Evolutionary conservation across 805 yeast genomes (phyloP).

Genomic region (Pichia heedii): DNA sequence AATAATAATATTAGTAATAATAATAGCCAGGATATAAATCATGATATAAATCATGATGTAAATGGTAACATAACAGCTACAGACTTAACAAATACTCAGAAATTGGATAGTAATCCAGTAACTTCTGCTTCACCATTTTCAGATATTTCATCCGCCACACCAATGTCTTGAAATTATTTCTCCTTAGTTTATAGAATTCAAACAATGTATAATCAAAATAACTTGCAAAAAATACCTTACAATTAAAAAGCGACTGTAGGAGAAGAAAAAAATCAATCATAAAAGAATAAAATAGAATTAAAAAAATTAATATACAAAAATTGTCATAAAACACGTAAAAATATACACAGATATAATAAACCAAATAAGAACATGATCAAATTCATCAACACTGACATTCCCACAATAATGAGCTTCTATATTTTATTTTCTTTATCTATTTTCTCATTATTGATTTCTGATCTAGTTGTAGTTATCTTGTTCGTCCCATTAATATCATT

Average conservation of each 20-base stretch:
- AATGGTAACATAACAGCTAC: too few species aligned
- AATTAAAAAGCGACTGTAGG: too few species aligned
- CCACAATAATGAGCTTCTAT: not conserved
- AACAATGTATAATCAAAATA: too few species aligned
- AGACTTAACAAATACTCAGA: too few species aligned
- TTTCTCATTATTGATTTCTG: not conserved
- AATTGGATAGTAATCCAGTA: not conserved
- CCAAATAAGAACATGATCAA: not conserved
- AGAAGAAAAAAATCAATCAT: too few species aligned
- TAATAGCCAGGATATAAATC: too few species aligned
- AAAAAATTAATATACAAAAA: not conserved
- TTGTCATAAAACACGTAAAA: not conserved
- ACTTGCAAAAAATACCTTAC: too few species aligned
- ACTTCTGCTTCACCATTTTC: not conserved
- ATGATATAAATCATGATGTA: too few species aligned
- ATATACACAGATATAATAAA: not conserved
- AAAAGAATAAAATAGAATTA: too few species aligned
- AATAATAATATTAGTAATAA: too few species aligned
- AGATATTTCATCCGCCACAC: not conserved
- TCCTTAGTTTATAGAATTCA: too few species aligned
- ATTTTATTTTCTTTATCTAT: constrained; percentile 4
- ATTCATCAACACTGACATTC: not conserved
- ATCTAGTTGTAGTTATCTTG: not conserved
- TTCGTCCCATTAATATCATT: not conserved
- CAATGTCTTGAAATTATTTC: not conserved